phyloP scores from a whole-genome alignment of 2,329 filamentous ascomycete species.

The Ceratocystis cacaofunesta region DNA sequence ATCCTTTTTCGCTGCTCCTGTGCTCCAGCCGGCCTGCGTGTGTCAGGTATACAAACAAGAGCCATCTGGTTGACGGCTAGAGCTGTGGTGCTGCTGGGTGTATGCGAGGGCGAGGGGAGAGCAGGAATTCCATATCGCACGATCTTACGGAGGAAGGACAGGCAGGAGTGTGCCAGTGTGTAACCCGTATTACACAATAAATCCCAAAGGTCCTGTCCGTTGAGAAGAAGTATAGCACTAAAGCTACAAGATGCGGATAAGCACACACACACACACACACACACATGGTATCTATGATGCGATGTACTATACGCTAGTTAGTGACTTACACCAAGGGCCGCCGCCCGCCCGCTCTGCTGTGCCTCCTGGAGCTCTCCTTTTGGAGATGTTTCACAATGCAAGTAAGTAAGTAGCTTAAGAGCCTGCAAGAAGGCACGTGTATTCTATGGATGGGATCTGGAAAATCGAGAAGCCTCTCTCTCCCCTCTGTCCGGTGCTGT shows the following conservation, averaged over 20 bases:
- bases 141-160: no score
- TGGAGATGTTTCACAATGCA: not conserved
- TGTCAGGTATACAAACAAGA: not conserved
- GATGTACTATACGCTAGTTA: no score
- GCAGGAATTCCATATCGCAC: no score
- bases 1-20: not conserved
- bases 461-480: not conserved
- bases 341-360: not conserved
- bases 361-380: not conserved
- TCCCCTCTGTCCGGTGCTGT: not conserved
- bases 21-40: not conserved
- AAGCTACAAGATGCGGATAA: no score
- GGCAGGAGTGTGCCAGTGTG: no score
- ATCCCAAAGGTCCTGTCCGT: no score
- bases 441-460: not conserved
- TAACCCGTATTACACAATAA: no score
- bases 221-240: no score
- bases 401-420: not conserved
- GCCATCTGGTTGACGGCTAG: not conserved
- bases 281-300: no score
- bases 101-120: not conserved
- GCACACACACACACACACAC: no score
- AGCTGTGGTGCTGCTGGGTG: not conserved
- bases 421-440: not conserved
- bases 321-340: no score